These are phyloP conservation scores for Coemansia umbellata DNA, from an alignment of 192 early-diverging fungal genomes.

Conservation along the genomic window DNA sequence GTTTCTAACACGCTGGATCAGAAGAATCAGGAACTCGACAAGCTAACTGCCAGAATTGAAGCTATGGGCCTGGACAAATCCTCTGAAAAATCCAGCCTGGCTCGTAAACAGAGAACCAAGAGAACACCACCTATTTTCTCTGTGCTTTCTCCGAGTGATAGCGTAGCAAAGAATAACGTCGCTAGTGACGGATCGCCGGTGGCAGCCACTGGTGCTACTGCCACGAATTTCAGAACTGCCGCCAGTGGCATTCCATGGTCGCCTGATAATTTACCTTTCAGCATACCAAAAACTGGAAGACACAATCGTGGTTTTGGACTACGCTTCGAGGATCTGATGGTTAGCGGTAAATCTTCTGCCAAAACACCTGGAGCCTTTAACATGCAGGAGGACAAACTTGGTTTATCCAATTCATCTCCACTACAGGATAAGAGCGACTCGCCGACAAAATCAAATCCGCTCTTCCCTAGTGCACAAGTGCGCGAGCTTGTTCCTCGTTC, in stretches of 20 bases:
- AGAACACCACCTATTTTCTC: background rate
- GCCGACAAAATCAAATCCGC: background rate
- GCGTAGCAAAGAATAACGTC: background rate
- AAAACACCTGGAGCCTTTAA: background rate
- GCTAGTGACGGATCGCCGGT: background rate
- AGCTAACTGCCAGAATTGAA: slow-evolving; percentile 24
- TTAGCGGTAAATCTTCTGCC: background rate
- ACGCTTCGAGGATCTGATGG: slow-evolving; percentile 23
- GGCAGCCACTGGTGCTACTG: background rate
- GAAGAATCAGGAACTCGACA: slow-evolving; percentile 48
- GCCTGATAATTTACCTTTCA: slow-evolving; percentile 14
- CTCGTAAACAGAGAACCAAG: background rate
- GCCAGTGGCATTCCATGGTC: slow-evolving; percentile 43
- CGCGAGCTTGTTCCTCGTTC: slow-evolving; percentile 41
- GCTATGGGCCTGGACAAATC: slow-evolving; percentile 4
- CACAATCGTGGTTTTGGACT: slow-evolving; percentile 31
- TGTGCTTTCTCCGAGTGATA: background rate
- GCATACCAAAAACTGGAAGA: slow-evolving; percentile 5
- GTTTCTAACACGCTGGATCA: slow-evolving; percentile 33
- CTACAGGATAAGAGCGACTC: background rate
- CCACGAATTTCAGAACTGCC: slow-evolving; percentile 27
- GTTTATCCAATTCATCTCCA: too few species aligned
- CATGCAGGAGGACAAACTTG: too few species aligned
- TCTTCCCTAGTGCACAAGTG: slow-evolving; percentile 32
- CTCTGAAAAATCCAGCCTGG: background rate